Percentiles rank a stretch among this genome's conserved stretches.
These are phyloP conservation scores for Austroboletus novae-zelandiae DNA, from an alignment of 1,284 basidiomycete genomes.

Conservation along the genomic window DNA sequence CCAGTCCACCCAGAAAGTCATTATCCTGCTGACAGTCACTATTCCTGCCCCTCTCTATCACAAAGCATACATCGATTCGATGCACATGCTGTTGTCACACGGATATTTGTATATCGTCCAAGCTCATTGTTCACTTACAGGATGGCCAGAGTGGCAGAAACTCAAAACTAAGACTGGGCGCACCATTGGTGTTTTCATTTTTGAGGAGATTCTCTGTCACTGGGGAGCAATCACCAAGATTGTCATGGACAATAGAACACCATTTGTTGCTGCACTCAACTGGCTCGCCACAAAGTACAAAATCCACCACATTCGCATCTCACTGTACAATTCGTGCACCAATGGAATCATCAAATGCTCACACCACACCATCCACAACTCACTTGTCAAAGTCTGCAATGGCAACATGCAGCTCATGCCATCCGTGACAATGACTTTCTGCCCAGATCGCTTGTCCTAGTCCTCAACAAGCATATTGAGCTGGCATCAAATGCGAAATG, in stretches of 20 bases:
- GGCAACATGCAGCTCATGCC: conserved; percentile 14
- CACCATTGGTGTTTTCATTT: not conserved
- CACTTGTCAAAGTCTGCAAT: conserved; percentile 5
- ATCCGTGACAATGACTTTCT: conserved; percentile 17
- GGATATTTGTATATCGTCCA: not conserved
- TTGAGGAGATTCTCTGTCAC: conserved; percentile 1
- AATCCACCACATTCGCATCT: conserved; percentile 5
- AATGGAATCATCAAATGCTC: conserved; percentile 4
- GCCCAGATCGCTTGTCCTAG: conserved; percentile 27
- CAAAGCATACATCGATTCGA: not conserved
- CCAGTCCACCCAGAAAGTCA: not conserved
- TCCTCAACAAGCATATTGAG: conserved; percentile 29
- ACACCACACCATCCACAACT: conserved; percentile 3
- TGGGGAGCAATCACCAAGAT: not conserved
- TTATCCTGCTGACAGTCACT: conserved; percentile 8
- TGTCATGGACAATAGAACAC: not conserved
- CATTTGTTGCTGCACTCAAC: not conserved
- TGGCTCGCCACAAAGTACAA: conserved; percentile 1
- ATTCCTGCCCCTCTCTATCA: conserved; percentile 15
- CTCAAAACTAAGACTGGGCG: conserved; percentile 9
- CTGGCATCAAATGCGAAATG: conserved; percentile 26
- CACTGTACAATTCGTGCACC: conserved; percentile 1
- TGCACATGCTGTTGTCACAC: not conserved
- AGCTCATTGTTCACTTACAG: conserved; percentile 1
- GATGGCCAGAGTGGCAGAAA: conserved; percentile 6